Evolutionary conservation across 257 asterid species (phyloP), one percentile per base, ranked within the genome.

Genomic region (Solanum medicagineum): DNA sequence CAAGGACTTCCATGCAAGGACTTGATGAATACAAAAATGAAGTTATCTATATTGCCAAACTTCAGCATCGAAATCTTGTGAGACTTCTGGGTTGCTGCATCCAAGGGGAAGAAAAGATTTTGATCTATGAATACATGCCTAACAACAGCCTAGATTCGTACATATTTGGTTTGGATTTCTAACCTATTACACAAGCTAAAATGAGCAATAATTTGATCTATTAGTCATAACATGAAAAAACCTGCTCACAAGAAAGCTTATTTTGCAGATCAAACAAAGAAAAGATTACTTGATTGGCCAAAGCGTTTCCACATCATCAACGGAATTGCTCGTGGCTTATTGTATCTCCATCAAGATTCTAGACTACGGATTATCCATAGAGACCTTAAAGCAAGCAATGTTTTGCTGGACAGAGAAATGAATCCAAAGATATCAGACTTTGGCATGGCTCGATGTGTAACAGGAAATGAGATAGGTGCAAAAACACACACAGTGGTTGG

Each of bases 331-430:
- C 89, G 90, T 11, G 90, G 90, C 5, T 65, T 88, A 32, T 47
- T 88, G 83, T 88, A 88, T 70, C 90, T 88, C 36, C 90, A 88
- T 86, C 90, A 88, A 81, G 90, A 88, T 86, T 88, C 90, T 19
- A 89, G 87, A 68, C 85, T 88, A 10, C 69, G 90, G 8, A 88
- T 88, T 32, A 85, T 88, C 82, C 90, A 87, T 68, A 81, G 89
- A n/a, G 89, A 87, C 84, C 89, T 87, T n/a, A 87, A 87, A 84
- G 87, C 85, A 63, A 88, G 90, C 87, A 88, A 88, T 36, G 81
- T 88, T 85, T 69, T 88, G 66, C 83, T 88, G 42, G 90, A 88
- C 60, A 49, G 57, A 22, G 88, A 84, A n/a, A 83, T 88, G 90
- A 86, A 86, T 71, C 90, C 90, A 10, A 88, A 86, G 73, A 88